phyloP scores from a whole-genome alignment of 2,329 filamentous ascomycete species.

The Alternaria consortialis region DNA sequence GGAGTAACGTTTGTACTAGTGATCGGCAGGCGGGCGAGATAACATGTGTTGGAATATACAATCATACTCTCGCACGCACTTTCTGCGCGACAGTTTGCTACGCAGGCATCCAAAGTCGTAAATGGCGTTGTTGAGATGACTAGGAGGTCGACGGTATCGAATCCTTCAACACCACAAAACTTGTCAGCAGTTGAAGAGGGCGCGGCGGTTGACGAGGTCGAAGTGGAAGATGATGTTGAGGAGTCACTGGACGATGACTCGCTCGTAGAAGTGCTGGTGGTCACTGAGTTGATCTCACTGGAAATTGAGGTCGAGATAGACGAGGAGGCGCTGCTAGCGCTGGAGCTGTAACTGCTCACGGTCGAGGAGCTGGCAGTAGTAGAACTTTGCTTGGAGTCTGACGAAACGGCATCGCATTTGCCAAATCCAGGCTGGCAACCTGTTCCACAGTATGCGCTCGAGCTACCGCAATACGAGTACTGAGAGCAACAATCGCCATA shows the following conservation, averaged over 20 bases:
- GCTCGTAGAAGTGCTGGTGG: not conserved
- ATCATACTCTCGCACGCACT: not conserved
- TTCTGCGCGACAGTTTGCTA: not conserved
- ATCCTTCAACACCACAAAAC: not conserved
- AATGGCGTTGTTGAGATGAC: not conserved
- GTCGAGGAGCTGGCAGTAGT: not conserved
- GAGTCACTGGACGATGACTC: not conserved
- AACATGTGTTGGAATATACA: not conserved
- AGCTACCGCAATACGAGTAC: slow-evolving; percentile 15
- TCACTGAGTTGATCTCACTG: not conserved
- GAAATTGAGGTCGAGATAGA: not conserved
- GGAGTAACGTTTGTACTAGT: not conserved
- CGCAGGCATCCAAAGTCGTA: not conserved
- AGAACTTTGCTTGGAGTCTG: not conserved
- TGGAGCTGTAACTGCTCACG: not conserved
- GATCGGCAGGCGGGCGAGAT: not conserved
- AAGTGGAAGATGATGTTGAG: not conserved
- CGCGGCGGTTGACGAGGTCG: too few relatives aligned
- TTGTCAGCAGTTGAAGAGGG: not conserved
- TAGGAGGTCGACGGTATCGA: not conserved
- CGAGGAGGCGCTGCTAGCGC: not conserved
- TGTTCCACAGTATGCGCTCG: slow-evolving; percentile 6
- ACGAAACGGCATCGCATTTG: not conserved
- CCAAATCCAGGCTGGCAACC: slow-evolving; percentile 1
- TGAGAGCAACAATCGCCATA: slow-evolving; percentile 14